These are phyloP conservation scores for Mentha longifolia DNA, from an alignment of 257 asterid genomes.

Conservation along the genomic window DNA sequence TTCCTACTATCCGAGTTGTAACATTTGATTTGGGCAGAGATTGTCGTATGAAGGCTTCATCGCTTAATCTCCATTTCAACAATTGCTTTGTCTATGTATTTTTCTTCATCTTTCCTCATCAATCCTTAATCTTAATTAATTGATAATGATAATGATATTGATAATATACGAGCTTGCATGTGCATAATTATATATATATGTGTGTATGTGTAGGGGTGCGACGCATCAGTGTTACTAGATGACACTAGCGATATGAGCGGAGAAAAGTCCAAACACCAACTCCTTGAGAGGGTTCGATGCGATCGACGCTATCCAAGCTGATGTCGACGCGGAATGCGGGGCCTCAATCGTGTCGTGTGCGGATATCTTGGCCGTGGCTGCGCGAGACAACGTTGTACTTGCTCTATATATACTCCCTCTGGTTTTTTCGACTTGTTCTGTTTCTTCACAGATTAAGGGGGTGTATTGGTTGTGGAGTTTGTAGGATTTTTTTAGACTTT, in stretches of 20 bases:
- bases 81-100: slow-evolving; percentile 58
- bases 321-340: slow-evolving; percentile 43
- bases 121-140: not conserved
- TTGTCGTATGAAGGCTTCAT: slow-evolving; percentile 58
- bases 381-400: slow-evolving; percentile 67
- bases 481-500: no score
- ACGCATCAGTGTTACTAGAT: slow-evolving; percentile 69
- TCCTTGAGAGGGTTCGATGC: slow-evolving; percentile 73
- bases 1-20: slow-evolving; percentile 47
- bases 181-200: no score
- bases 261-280: slow-evolving; percentile 65
- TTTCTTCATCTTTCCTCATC: not conserved
- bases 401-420: no score
- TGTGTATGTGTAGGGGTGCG: slow-evolving; percentile 66
- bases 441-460: no score
- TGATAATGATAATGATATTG: no score
- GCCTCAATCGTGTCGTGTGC: slow-evolving; percentile 71
- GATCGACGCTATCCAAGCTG: no score
- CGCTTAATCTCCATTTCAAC: slow-evolving; percentile 66
- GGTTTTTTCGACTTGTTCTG: no score
- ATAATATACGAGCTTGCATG: no score
- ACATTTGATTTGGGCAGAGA: slow-evolving; percentile 43
- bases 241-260: slow-evolving; percentile 69
- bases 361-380: slow-evolving; percentile 66
- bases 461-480: no score